A percentile compares a stretch with the other conserved stretches of the same genome.
Conservation (phyloP, 495 filamentous ascomycete species). For the Glarea lozoyensis region DNA sequence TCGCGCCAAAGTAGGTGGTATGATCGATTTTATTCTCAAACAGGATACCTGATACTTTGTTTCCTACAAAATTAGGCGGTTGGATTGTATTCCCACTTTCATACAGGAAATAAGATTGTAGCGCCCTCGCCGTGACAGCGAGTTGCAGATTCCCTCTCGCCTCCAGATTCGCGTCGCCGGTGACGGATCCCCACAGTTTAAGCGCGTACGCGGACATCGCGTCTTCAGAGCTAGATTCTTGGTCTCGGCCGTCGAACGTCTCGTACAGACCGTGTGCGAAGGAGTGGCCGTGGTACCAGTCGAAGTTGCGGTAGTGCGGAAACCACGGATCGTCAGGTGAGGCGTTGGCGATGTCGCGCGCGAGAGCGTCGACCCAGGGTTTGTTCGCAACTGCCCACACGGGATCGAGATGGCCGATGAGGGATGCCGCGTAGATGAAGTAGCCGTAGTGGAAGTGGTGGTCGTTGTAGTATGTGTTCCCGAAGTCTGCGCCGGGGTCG, state of each 20-base stretch:
- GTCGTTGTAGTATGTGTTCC: constrained; percentile 85
- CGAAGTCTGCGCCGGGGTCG: constrained; percentile 66
- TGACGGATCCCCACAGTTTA: constrained; percentile 86
- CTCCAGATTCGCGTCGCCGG: constrained; percentile 70
- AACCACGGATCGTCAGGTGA: constrained; percentile 62
- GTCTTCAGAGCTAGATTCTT: constrained; percentile 90
- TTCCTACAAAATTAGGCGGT: constrained; percentile 65
- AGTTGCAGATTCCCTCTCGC: constrained; percentile 82
- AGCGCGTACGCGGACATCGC: constrained; percentile 79
- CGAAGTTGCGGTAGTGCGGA: constrained; percentile 78
- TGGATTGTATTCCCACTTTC: constrained; percentile 61
- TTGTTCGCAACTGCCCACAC: constrained; percentile 65
- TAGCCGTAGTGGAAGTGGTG: constrained; percentile 94
- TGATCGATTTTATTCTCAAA: constrained; percentile 98
- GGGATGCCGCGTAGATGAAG: constrained; percentile 80
- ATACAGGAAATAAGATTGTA: constrained; percentile 79
- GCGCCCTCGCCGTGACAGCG: constrained; percentile 55
- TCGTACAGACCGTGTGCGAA: constrained; percentile 96
- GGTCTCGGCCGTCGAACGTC: constrained; percentile 82
- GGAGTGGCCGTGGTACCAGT: constrained; percentile 93
- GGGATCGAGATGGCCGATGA: constrained; percentile 75
- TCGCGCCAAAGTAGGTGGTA: constrained; percentile 82
- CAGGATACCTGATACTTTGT: constrained; percentile 85
- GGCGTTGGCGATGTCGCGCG: constrained; percentile 74
- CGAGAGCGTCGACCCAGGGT: constrained; percentile 71